Conservation (phyloP, 2,329 filamentous ascomycete genomes). For the Paraphaeosphaeria sporulosa region DNA sequence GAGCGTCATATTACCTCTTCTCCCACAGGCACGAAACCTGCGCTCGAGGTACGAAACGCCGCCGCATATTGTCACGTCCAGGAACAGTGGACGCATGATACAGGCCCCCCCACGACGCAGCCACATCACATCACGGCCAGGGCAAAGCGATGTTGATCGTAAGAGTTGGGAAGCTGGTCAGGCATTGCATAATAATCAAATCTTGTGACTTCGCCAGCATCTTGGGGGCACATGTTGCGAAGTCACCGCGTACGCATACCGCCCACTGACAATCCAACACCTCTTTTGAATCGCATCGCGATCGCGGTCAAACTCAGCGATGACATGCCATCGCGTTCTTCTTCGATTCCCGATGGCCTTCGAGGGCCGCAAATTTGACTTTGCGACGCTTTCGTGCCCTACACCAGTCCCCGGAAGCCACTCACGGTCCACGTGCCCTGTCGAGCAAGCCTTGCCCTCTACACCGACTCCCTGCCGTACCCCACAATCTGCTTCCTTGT, state of each 20-base stretch:
- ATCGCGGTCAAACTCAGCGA: neutral
- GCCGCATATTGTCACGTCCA: neutral
- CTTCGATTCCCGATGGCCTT: neutral
- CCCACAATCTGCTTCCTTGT: neutral
- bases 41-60: neutral
- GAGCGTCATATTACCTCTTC: no score
- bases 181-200: neutral
- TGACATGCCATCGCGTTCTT: neutral
- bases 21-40: neutral
- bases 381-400: neutral
- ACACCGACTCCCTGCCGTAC: neutral
- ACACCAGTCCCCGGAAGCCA: neutral
- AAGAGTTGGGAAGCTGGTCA: neutral
- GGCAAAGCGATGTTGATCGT: neutral
- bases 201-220: neutral
- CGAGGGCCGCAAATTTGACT: neutral
- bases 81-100: neutral
- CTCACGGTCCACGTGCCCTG: neutral
- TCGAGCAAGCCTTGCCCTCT: neutral
- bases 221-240: neutral
- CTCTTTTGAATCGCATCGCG: neutral
- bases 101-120: neutral
- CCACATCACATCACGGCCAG: neutral
- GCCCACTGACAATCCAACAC: neutral
- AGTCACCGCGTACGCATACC: neutral